Evolutionary conservation across 176 grass and related monocot genomes (phyloP), one percentile per base, ranked within the genome.

Genomic region (Paspalum notatum): DNA sequence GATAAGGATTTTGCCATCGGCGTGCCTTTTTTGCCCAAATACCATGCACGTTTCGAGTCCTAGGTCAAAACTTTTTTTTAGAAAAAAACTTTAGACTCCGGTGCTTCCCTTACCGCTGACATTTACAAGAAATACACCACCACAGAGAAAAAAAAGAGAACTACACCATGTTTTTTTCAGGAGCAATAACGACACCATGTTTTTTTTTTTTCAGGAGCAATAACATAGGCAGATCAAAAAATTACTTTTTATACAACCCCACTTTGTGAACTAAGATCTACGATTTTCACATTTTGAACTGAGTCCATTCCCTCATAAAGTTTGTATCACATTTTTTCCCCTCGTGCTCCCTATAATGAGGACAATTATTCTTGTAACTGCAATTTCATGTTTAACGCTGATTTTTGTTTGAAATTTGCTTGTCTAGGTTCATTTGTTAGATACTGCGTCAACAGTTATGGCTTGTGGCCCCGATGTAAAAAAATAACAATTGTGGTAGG

Each of bases 1-100:
- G 75, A 82, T 59, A 86, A 50, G 85, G 62, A 68, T 52, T 81
- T 68, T 26, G 44, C 51, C 59, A 26, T 27, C 4, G 1, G 17
- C 68, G 46, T 87, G n/a, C 39, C 55, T 55, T 18, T 47, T 77
- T 71, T 68, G 64, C 5, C 64, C 22, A 68, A 61, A 61, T 26
- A 61, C 21, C 58, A 27, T 61, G 58, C 57, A 22, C 25, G 55
- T 60, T 58, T 58, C 25, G 10, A 55, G 18, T 20, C 17, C 20
- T n/a, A 57, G 55, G 22, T 57, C n/a, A 57, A 57, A 57, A 20
- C 16, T 57, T 22, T n/a, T n/a, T n/a, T n/a, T n/a, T n/a, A n/a
- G n/a, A n/a, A n/a, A n/a, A n/a, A n/a, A n/a, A n/a, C n/a, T n/a
- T 57, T 57, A 20, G 18, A 53, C 32, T 32, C 32, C 32, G 32